A percentile compares a stretch with the other conserved stretches of the same genome.
These are phyloP conservation scores for Daldinia decipiens DNA, from an alignment of 495 filamentous ascomycete species.

Conservation along the genomic window DNA sequence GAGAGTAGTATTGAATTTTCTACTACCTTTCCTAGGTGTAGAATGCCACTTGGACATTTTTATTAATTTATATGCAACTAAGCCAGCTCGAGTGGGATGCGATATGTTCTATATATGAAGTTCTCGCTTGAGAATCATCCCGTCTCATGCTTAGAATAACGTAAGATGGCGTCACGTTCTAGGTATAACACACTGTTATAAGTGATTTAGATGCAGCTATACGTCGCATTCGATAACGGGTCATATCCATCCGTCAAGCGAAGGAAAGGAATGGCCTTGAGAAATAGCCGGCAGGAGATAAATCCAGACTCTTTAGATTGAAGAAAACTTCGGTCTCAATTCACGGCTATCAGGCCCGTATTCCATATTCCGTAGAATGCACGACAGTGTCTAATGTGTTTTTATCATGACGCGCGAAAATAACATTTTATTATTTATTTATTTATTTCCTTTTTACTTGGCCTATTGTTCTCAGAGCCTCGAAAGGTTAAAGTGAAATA, in stretches of 20 bases:
- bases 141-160: neutral
- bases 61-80: neutral
- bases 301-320: conserved; percentile 14
- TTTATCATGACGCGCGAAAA: conserved; percentile 6
- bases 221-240: conserved; percentile 33
- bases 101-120: neutral
- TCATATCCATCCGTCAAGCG: conserved; percentile 39
- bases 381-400: conserved; percentile 11
- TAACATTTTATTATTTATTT: neutral
- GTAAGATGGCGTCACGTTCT: neutral
- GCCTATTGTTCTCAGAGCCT: neutral
- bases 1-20: neutral
- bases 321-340: conserved; percentile 21
- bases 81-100: conserved; percentile 13
- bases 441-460: neutral
- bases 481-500: neutral
- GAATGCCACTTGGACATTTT: neutral
- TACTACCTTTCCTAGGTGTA: no score
- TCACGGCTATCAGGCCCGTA: conserved; percentile 39
- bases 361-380: conserved; percentile 26
- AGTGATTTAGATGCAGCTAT: conserved; percentile 14
- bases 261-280: conserved; percentile 21
- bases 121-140: neutral
- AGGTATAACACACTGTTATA: neutral
- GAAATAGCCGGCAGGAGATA: conserved; percentile 38